Base-by-base conservation (phyloP, 139 green algal genomes). In the Chlamydomonas sphaeroides region DNA sequence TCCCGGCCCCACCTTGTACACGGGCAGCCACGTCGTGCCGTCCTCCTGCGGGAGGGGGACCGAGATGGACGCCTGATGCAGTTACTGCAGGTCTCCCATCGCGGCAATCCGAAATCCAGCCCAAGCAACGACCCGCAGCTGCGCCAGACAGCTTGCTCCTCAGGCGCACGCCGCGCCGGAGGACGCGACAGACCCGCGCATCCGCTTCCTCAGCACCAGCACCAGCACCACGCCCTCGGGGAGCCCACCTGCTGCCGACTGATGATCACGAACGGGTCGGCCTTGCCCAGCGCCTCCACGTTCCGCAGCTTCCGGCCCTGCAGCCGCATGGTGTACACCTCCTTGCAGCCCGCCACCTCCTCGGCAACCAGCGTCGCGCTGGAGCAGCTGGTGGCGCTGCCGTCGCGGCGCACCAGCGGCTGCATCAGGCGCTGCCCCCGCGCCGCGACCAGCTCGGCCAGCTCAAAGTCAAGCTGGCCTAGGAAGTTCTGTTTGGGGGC, bases 1-100 rank as follows among this genome's bases (percentile, higher is more conserved):
- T n/a, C n/a, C n/a, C n/a, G n/a, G 39, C 51, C 82, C 86, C 0
- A 76, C 82, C 32, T 82, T 84, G 63, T 85, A 82, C 18, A 88
- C 85, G 0, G 85, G 85, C 65, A 85, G 42, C 80, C 76, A 91
- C 14, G 62, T 45, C 23, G 26, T 11, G 25, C 65, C 71, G 48
- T 67, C 61, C 36, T 80, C 78, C 35, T 78, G 62, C 38, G 79
- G 11, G 21, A 85, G 88, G 3, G 65, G 67, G 70, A 69, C 79
- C 25, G n/a, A 65, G 68, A 80, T 72, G 57, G 56, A 42, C 49
- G 17, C 15, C 17, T n/a, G n/a, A n/a, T 69, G 86, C 7, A 14
- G 45, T 63, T 20, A 77, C 5, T 32, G 56, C 5, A 20, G n/a
- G 17, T 61, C 28, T 15, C 5, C 62, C 62, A 41, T n/a, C n/a